phyloP scores from a whole-genome alignment of 164 flowering plant genomes.

The Platanus orientalis region DNA sequence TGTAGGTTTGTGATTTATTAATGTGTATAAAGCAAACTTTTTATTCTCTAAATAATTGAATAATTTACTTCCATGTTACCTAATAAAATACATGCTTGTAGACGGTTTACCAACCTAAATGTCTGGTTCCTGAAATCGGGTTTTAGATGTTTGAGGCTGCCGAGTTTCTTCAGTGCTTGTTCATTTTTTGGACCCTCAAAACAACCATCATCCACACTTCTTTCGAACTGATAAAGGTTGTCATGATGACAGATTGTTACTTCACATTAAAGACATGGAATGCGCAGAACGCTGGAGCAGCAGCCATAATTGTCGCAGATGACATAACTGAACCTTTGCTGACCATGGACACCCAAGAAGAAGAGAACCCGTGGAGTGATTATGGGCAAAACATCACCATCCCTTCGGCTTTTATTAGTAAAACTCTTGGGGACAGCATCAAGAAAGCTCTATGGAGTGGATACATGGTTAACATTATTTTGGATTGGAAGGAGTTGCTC shows the following conservation, averaged over 20 bases:
- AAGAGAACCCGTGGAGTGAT: slow-evolving; percentile 43
- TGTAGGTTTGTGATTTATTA: no score
- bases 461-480: slow-evolving; percentile 53
- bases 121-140: not conserved
- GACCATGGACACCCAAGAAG: slow-evolving; percentile 76
- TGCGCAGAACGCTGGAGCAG: slow-evolving; percentile 75
- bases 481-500: slow-evolving; percentile 74
- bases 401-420: slow-evolving; percentile 65
- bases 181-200: no score
- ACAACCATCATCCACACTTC: no score
- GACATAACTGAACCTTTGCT: slow-evolving; percentile 55
- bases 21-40: no score
- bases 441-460: slow-evolving; percentile 45
- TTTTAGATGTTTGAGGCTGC: not conserved
- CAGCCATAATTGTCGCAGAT: slow-evolving; percentile 74
- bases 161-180: not conserved
- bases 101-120: no score
- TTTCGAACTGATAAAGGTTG: no score
- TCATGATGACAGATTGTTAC: slow-evolving; percentile 42
- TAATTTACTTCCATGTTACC: no score
- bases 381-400: slow-evolving; percentile 55
- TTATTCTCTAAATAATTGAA: no score
- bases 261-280: slow-evolving; percentile 77
- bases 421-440: slow-evolving; percentile 51
- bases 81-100: no score